Conservation (phyloP, 192 early-diverging fungal genomes). For the Rhizophagus sp. region DNA sequence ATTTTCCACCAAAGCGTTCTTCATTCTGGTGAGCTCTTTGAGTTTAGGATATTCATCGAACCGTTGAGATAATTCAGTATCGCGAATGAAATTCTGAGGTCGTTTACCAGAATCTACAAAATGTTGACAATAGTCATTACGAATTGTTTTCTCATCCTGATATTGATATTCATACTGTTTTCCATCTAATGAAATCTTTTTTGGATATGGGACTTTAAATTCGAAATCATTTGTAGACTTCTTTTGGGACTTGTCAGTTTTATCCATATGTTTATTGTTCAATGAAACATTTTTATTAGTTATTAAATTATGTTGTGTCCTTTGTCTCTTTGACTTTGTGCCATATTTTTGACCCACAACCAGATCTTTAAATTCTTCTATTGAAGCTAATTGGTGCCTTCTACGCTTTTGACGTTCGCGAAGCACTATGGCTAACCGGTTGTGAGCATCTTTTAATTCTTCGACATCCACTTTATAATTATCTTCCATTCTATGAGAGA, state of each 20-base stretch:
- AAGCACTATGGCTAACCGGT: background rate
- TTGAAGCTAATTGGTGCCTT: background rate
- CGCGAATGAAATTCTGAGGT: slow-evolving; percentile 65
- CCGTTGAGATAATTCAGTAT: slow-evolving; percentile 43
- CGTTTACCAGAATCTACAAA: slow-evolving; percentile 51
- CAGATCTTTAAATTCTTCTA: background rate
- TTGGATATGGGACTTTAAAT: background rate
- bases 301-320: background rate
- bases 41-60: slow-evolving; percentile 65
- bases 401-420: slow-evolving; percentile 25
- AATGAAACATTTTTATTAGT: background rate
- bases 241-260: background rate
- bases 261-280: background rate
- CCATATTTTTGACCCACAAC: background rate
- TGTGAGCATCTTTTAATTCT: slow-evolving; percentile 2
- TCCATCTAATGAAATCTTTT: background rate
- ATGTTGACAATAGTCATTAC: slow-evolving; percentile 62
- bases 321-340: background rate
- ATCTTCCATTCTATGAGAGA: background rate
- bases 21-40: slow-evolving; percentile 46
- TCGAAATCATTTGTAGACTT: background rate
- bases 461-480: background rate
- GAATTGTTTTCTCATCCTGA: slow-evolving; percentile 17
- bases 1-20: slow-evolving; percentile 40
- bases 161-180: background rate